Evolutionary conservation across 1,284 basidiomycete genomes (phyloP).

Genomic region (Tilletia caries): DNA sequence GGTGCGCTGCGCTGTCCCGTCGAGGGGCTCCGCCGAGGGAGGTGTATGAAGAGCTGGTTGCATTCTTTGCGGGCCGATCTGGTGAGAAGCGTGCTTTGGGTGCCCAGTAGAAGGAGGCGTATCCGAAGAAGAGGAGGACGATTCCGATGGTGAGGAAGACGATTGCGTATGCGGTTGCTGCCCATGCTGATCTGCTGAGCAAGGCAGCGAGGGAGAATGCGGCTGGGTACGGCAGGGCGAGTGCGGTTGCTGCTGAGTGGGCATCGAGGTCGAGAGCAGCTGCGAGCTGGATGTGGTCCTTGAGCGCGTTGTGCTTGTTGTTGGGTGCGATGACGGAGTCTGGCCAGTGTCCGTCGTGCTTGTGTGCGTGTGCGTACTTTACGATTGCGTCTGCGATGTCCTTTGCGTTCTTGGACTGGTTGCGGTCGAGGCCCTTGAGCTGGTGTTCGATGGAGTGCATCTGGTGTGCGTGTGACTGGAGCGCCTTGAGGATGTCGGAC

Average conservation of each 20-base stretch:
- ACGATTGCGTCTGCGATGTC: constrained; percentile 35
- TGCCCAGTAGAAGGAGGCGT: constrained; percentile 42
- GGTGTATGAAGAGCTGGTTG: background rate
- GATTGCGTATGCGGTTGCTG: constrained; percentile 34
- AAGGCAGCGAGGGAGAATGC: constrained; percentile 26
- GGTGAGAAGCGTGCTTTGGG: constrained; percentile 16
- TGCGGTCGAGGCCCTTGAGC: constrained; percentile 11
- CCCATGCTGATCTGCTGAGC: constrained; percentile 26
- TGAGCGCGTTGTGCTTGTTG: background rate
- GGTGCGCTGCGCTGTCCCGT: background rate
- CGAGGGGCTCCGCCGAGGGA: background rate
- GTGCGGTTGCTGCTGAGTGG: background rate
- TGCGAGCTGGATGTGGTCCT: background rate
- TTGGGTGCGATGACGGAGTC: constrained; percentile 14
- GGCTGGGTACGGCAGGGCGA: background rate
- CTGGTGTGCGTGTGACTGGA: constrained; percentile 25
- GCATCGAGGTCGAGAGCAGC: background rate
- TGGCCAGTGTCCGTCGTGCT: constrained; percentile 21
- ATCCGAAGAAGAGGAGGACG: constrained; percentile 41
- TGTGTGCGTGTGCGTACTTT: constrained; percentile 27
- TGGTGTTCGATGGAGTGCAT: constrained; percentile 26
- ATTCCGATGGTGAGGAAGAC: constrained; percentile 35
- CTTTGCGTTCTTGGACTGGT: constrained; percentile 25
- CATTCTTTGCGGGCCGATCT: background rate
- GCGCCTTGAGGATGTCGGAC: constrained; percentile 26